phyloP scores from a whole-genome alignment of 2,329 filamentous ascomycete species.

The Ophiostoma sp. region DNA sequence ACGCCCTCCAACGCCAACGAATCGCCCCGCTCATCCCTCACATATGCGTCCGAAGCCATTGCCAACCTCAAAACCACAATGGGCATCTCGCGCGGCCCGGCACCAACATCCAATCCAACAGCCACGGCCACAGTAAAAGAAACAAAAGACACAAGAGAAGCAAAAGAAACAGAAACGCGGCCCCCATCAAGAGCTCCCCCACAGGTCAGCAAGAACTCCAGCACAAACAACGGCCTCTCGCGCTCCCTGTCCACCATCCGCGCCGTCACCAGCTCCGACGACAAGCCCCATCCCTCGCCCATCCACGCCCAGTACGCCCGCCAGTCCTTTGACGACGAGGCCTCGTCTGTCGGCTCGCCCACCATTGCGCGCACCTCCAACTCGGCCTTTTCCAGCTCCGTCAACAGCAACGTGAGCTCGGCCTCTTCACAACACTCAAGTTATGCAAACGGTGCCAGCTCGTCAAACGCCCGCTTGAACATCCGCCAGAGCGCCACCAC shows the following conservation, averaged over 20 bases:
- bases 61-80: conserved; percentile 37
- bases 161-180: conserved; percentile 19
- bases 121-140: background rate
- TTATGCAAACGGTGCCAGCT: background rate
- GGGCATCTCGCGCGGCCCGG: conserved; percentile 30
- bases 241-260: conserved; percentile 49
- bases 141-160: background rate
- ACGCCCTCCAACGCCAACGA: conserved; percentile 29
- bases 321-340: conserved; percentile 41
- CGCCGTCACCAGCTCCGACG: conserved; percentile 53
- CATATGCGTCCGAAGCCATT: conserved; percentile 38
- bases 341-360: conserved; percentile 37
- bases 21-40: conserved; percentile 33
- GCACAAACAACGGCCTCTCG: conserved; percentile 29
- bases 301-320: conserved; percentile 32
- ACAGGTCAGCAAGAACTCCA: background rate
- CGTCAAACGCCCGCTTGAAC: background rate
- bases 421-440: conserved; percentile 38
- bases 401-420: conserved; percentile 50
- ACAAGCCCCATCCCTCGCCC: conserved; percentile 34
- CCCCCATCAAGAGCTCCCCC: background rate
- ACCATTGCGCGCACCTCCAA: conserved; percentile 36
- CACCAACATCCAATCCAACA: conserved; percentile 8
- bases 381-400: conserved; percentile 52
- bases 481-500: conserved; percentile 23